Percentiles rank a stretch among this genome's conserved stretches.
Conservation (phyloP, 768 basidiomycete species). For the Suillus decipiens region DNA sequence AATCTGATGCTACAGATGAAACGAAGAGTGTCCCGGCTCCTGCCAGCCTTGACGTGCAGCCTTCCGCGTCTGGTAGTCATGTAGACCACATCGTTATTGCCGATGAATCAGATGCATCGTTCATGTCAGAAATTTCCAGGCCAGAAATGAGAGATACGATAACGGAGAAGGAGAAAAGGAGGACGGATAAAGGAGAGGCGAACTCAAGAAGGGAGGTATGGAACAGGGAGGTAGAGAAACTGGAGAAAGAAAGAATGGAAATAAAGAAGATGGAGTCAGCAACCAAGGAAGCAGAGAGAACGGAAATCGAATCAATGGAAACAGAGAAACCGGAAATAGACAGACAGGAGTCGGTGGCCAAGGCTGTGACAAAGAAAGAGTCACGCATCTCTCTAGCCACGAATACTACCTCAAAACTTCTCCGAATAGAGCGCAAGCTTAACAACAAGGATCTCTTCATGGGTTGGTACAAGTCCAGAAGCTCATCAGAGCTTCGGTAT, state of each 20-base stretch:
- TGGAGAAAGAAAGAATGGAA: background rate
- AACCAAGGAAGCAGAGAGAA: background rate
- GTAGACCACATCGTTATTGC: background rate
- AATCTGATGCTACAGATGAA: background rate
- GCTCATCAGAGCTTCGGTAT: slow-evolving; percentile 3
- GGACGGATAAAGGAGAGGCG: background rate
- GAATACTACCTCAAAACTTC: background rate
- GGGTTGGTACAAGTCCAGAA: slow-evolving; percentile 8
- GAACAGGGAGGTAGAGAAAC: background rate
- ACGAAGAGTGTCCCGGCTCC: background rate
- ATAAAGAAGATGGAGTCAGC: too few species aligned
- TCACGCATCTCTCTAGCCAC: background rate
- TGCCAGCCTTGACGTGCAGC: background rate
- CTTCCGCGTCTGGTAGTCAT: background rate
- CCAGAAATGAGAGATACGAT: background rate
- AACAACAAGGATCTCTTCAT: slow-evolving; percentile 2
- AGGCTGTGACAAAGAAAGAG: background rate
- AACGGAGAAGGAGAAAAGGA: background rate
- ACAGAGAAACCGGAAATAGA: background rate
- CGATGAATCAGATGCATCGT: background rate
- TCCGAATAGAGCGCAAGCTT: slow-evolving; percentile 9
- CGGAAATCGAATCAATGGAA: background rate
- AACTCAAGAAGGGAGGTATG: background rate
- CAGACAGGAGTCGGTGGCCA: background rate
- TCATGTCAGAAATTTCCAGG: background rate